Conservation (phyloP, 1,139 yeast genomes). For the Barnettozyma hawaiiensis region DNA sequence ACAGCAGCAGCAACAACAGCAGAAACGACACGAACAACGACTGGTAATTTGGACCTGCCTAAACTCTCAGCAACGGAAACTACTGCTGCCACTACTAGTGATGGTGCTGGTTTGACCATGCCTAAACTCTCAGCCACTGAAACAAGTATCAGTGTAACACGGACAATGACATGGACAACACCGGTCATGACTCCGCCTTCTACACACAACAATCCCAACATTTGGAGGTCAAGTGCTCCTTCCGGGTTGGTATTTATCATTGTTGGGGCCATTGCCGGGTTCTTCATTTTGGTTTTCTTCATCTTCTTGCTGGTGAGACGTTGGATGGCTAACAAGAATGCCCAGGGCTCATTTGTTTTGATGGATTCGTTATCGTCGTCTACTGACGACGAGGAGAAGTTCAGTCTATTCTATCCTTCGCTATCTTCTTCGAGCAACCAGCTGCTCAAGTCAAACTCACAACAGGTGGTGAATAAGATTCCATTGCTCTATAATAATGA, state of each 20-base stretch:
- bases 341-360: constrained; percentile 14
- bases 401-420: constrained; percentile 9
- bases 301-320: constrained; percentile 23
- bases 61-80: not conserved
- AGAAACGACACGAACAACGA: no score
- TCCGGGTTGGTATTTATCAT: constrained; percentile 79
- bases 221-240: constrained; percentile 46
- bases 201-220: constrained; percentile 53
- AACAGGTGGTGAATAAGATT: constrained; percentile 17
- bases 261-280: constrained; percentile 62
- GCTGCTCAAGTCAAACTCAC: constrained; percentile 8
- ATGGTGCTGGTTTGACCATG: not conserved
- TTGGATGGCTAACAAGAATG: constrained; percentile 17
- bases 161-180: constrained; percentile 35
- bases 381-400: constrained; percentile 18
- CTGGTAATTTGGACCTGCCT: not conserved
- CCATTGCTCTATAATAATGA: constrained; percentile 18
- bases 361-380: constrained; percentile 13
- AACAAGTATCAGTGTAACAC: constrained; percentile 27
- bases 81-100: not conserved
- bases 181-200: constrained; percentile 66
- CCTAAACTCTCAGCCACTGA: constrained; percentile 1
- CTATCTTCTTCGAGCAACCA: constrained; percentile 6
- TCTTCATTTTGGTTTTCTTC: constrained; percentile 27
- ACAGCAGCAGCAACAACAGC: no score